These are phyloP conservation scores for Claviceps africana DNA, from an alignment of 2,329 filamentous ascomycete species.

Conservation along the genomic window DNA sequence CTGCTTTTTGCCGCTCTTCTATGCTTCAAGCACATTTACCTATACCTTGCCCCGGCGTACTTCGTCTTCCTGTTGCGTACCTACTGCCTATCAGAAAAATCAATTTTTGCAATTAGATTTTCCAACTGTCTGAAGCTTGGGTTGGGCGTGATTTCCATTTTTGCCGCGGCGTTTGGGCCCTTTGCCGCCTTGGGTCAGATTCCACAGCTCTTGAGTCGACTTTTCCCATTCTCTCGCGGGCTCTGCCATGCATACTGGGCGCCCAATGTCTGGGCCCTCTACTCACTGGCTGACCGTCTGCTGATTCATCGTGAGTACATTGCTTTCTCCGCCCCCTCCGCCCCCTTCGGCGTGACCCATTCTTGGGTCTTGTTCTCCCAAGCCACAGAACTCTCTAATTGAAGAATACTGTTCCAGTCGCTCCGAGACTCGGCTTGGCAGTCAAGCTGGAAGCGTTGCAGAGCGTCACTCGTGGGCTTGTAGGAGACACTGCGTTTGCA, in stretches of 20 bases:
- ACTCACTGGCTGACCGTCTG: constrained; percentile 76
- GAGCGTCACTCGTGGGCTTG: constrained; percentile 82
- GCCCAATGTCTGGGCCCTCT: constrained; percentile 92
- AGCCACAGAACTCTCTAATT: not conserved
- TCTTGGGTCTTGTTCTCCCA: not conserved
- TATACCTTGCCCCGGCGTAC: constrained; percentile 91
- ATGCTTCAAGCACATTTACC: constrained; percentile 96
- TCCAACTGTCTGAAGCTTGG: constrained; percentile 76
- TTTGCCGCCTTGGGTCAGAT: constrained; percentile 74
- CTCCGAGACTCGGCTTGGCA: constrained; percentile 62
- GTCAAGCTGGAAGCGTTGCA: constrained; percentile 63
- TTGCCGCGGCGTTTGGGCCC: constrained; percentile 74
- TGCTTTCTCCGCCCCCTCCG: too few species aligned
- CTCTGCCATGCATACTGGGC: constrained; percentile 98
- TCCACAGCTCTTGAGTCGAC: constrained; percentile 63
- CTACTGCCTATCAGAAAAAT: constrained; percentile 73
- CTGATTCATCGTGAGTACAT: constrained; percentile 60
- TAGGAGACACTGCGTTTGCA: constrained; percentile 88
- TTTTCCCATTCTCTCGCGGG: constrained; percentile 90
- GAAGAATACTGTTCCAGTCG: constrained; percentile 38
- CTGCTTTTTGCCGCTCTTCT: constrained; percentile 71
- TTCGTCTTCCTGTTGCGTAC: constrained; percentile 82
- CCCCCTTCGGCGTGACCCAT: not conserved
- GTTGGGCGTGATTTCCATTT: constrained; percentile 53
- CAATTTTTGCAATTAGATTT: constrained; percentile 61